Conservation (phyloP, 257 asterid species). For the Verbena officinalis region DNA sequence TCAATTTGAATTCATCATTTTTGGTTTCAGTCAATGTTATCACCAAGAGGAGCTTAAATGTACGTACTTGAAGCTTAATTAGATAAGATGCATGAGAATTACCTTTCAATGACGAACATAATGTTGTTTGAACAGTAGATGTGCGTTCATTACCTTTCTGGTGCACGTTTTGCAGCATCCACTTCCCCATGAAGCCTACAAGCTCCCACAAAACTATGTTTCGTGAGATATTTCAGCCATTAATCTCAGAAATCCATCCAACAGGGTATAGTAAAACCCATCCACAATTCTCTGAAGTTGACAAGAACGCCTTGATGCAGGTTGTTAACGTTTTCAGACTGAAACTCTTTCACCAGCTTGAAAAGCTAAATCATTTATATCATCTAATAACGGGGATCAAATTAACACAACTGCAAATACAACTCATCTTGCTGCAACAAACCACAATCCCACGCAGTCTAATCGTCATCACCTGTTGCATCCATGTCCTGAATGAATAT, state of each 20-base stretch:
- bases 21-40: neutral
- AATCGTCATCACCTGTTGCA: conserved; percentile 71
- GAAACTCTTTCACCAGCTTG: neutral
- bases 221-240: too few species aligned
- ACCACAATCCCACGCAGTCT: conserved; percentile 45
- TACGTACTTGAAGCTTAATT: neutral
- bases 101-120: conserved; percentile 79
- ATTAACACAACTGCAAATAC: conserved; percentile 12
- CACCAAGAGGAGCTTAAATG: conserved; percentile 4
- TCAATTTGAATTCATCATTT: neutral
- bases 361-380: neutral
- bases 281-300: too few species aligned
- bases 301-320: too few species aligned
- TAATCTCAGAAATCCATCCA: too few species aligned
- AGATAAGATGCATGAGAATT: conserved; percentile 28
- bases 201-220: too few species aligned
- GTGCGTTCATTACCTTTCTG: conserved; percentile 36
- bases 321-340: neutral
- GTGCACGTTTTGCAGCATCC: too few species aligned
- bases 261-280: too few species aligned
- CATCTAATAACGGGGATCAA: neutral
- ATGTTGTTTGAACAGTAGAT: conserved; percentile 73
- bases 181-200: too few species aligned
- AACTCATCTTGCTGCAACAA: neutral
- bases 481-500: conserved; percentile 45